Percentiles rank a stretch among this genome's conserved stretches.
These are phyloP conservation scores for Nakazawaea siamensis DNA, from an alignment of 805 yeast genomes.

Conservation along the genomic window DNA sequence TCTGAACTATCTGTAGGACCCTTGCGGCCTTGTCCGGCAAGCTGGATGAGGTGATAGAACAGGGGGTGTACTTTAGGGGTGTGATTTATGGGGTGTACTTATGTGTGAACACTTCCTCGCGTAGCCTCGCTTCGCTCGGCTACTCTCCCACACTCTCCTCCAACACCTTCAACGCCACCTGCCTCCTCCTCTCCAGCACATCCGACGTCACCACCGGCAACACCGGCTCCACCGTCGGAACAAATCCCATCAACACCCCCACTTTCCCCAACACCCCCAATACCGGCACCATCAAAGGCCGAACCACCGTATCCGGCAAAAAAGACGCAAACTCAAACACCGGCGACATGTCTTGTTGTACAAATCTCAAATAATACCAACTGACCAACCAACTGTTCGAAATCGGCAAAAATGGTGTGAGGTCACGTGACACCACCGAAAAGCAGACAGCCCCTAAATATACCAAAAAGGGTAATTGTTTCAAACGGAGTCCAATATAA, in stretches of 20 bases:
- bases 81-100: too few relatives aligned
- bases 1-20: too few relatives aligned
- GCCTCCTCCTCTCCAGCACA: slow-evolving; percentile 71
- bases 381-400: slow-evolving; percentile 53
- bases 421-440: slow-evolving; percentile 21
- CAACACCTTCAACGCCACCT: slow-evolving; percentile 65
- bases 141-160: slow-evolving; percentile 45
- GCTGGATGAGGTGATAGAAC: too few relatives aligned
- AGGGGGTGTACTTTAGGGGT: too few relatives aligned
- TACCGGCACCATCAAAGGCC: slow-evolving; percentile 30
- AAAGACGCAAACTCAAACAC: slow-evolving; percentile 77
- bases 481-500: slow-evolving; percentile 44
- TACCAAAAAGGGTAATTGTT: slow-evolving; percentile 50
- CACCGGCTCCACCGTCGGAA: slow-evolving; percentile 13
- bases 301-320: slow-evolving; percentile 64
- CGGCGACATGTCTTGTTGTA: slow-evolving; percentile 79
- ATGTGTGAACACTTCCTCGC: background rate
- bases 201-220: slow-evolving; percentile 26
- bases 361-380: slow-evolving; percentile 76
- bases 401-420: slow-evolving; percentile 50
- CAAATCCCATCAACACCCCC: background rate
- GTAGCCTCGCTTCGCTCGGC: background rate
- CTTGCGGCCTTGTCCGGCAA: too few relatives aligned
- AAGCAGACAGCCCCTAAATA: slow-evolving; percentile 20
- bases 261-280: background rate